Conservation (phyloP, 2,329 filamentous ascomycete species). For the Uncinocarpus reesii region DNA sequence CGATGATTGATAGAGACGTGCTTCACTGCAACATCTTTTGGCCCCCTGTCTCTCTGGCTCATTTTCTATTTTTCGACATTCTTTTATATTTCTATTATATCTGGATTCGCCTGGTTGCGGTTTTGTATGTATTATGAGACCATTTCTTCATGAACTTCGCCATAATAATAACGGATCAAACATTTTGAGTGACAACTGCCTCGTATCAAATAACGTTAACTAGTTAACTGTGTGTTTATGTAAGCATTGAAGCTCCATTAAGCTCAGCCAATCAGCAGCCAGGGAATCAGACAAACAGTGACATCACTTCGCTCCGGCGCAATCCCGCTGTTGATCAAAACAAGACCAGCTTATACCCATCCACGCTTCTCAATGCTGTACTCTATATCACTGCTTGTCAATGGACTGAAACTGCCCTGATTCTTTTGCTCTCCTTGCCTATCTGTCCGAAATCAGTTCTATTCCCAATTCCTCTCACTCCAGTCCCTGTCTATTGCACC, state of each 20-base stretch:
- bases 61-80: background rate
- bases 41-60: background rate
- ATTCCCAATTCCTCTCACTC: background rate
- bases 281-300: background rate
- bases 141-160: too few species aligned
- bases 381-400: background rate
- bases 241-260: too few species aligned
- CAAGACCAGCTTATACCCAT: conserved; percentile 14
- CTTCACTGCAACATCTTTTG: background rate
- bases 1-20: conserved; percentile 9
- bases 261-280: background rate
- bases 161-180: too few species aligned
- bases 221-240: too few species aligned
- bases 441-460: background rate
- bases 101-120: too few species aligned
- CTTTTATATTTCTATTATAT: too few species aligned
- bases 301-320: conserved; percentile 7
- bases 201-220: too few species aligned
- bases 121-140: too few species aligned
- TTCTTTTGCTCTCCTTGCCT: background rate
- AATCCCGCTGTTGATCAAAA: background rate
- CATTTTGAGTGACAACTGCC: too few species aligned
- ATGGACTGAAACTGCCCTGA: background rate
- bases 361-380: background rate
- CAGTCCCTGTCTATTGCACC: background rate